Percentiles rank a stretch among this genome's conserved stretches.
Conservation (phyloP, 177 flowering plant genomes). For the Tripterygium wilfordii region DNA sequence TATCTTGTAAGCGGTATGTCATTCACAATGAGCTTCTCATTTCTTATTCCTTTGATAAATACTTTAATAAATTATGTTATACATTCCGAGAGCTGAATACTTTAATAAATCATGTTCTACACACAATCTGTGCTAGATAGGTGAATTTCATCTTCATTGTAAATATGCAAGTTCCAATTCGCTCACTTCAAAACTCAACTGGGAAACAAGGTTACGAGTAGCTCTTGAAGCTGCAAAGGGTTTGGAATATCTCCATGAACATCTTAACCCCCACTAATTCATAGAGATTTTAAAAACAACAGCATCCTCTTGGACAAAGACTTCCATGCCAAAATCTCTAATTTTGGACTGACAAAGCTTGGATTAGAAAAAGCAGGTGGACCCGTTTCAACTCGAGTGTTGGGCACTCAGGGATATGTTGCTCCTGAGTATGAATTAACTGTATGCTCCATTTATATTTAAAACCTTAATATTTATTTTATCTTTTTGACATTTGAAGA, state of each 20-base stretch:
- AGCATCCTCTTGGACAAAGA: constrained; percentile 81
- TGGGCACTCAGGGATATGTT: constrained; percentile 97
- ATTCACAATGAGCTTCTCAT: background rate
- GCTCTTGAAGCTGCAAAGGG: constrained; percentile 98
- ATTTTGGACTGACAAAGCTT: constrained; percentile 94
- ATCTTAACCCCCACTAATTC: constrained; percentile 83
- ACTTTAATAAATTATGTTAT: too few relatives aligned
- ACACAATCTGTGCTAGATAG: background rate
- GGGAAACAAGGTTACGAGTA: constrained; percentile 86
- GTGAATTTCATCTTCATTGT: background rate
- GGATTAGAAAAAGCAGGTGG: constrained; percentile 96
- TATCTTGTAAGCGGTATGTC: constrained; percentile 64
- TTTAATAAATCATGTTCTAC: background rate
- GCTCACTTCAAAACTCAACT: constrained; percentile 51
- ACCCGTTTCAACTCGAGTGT: constrained; percentile 90
- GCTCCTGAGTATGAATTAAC: constrained; percentile 84
- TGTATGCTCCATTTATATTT: background rate
- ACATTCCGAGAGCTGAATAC: background rate
- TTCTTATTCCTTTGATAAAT: background rate
- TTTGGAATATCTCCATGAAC: constrained; percentile 94
- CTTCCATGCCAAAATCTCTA: constrained; percentile 94
- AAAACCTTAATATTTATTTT: too few relatives aligned
- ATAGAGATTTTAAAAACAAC: constrained; percentile 97
- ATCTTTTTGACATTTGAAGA: too few relatives aligned
- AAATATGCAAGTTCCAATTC: constrained; percentile 42